Conservation (phyloP, 139 green algal genomes). For the Chlamydomonas applanata region DNA sequence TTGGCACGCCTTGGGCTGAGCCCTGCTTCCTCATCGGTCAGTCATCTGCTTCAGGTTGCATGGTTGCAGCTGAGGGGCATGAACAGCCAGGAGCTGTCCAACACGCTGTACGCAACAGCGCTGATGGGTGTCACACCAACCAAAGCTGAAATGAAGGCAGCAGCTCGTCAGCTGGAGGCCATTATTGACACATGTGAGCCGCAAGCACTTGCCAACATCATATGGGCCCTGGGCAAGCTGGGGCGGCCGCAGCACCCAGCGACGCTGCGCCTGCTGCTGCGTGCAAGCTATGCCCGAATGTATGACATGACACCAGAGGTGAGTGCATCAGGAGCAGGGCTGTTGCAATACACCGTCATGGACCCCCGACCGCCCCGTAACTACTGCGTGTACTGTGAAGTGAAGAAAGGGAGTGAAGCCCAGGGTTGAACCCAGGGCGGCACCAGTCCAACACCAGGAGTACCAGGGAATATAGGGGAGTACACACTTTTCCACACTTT, state of each 20-base stretch:
- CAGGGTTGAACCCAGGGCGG: too few species aligned
- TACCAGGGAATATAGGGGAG: too few species aligned
- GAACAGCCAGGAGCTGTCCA: slow-evolving; percentile 1
- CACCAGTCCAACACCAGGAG: too few species aligned
- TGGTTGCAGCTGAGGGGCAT: not conserved
- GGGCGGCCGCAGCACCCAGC: not conserved
- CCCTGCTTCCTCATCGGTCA: not conserved
- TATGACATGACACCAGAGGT: slow-evolving; percentile 1
- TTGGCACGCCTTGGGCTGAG: not conserved
- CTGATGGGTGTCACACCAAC: not conserved
- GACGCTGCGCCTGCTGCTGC: not conserved
- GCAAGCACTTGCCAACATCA: not conserved
- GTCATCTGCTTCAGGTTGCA: not conserved
- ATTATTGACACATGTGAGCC: not conserved
- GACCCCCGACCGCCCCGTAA: too few species aligned
- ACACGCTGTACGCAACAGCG: not conserved
- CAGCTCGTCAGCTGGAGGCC: not conserved
- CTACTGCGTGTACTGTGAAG: too few species aligned
- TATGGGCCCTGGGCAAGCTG: slow-evolving; percentile 8
- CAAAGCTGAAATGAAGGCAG: not conserved
- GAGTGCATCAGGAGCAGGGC: not conserved
- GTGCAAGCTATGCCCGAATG: not conserved
- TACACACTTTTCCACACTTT: not conserved
- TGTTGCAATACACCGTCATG: too few species aligned
- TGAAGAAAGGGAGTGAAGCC: too few species aligned